Conservation (phyloP, 1,139 yeast species). For the Pichia inconspicua region DNA sequence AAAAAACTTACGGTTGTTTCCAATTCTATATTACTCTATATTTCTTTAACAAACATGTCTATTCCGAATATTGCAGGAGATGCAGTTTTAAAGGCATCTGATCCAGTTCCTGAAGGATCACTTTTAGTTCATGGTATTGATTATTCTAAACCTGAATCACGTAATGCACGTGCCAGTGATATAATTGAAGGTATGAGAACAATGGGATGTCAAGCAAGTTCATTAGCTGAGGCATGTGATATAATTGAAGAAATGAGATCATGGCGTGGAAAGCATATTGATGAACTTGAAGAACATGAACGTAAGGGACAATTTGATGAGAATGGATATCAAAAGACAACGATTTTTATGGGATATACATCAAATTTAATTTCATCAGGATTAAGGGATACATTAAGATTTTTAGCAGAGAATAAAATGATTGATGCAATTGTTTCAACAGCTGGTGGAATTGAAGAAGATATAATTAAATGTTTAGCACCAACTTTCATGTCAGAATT, state of each 20-base stretch:
- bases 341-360: slow-evolving; percentile 92
- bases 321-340: slow-evolving; percentile 73
- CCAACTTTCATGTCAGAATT: slow-evolving; percentile 95
- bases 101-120: slow-evolving; percentile 74
- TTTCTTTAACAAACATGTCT: slow-evolving; percentile 12
- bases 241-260: slow-evolving; percentile 83
- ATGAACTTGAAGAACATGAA: slow-evolving; percentile 60
- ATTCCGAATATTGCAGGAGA: slow-evolving; percentile 67
- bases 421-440: slow-evolving; percentile 91
- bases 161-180: slow-evolving; percentile 69
- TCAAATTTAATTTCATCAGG: slow-evolving; percentile 96
- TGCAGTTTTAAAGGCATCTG: slow-evolving; percentile 84
- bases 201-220: slow-evolving; percentile 98
- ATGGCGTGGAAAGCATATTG: slow-evolving; percentile 79
- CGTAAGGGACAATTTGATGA: slow-evolving; percentile 72
- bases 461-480: slow-evolving; percentile 88
- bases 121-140: slow-evolving; percentile 80
- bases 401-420: slow-evolving; percentile 84
- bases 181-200: slow-evolving; percentile 74
- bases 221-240: slow-evolving; percentile 80
- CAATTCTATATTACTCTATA: no score
- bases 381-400: slow-evolving; percentile 81
- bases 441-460: slow-evolving; percentile 98
- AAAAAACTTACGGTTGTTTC: no score
- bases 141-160: slow-evolving; percentile 59